Conservation (phyloP, 208 protist genomes). For the Endotrypanum monterogeii region DNA sequence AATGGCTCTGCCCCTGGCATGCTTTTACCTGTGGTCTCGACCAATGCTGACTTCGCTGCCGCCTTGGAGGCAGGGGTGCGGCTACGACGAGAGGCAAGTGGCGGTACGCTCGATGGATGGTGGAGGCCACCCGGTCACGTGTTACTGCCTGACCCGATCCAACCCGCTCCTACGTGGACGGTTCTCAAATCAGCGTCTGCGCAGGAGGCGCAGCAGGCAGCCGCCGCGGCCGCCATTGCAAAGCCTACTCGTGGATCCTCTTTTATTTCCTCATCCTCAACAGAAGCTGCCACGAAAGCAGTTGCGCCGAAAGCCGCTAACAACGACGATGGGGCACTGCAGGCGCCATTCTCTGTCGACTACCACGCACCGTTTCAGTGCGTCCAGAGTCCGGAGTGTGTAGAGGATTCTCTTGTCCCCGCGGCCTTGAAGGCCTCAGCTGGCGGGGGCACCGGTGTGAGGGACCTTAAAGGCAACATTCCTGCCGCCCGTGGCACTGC, state of each 20-base stretch:
- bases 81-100: conserved; percentile 3
- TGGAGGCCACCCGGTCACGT: conserved; percentile 33
- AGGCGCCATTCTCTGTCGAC: conserved; percentile 14
- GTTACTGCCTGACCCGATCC: conserved; percentile 26
- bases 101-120: conserved; percentile 25
- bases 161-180: conserved; percentile 9
- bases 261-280: not conserved
- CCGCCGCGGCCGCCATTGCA: conserved; percentile 3
- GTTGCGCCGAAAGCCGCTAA: not conserved
- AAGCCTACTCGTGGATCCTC: not conserved
- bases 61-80: conserved; percentile 7
- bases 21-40: not conserved
- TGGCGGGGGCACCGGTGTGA: not conserved
- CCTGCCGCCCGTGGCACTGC: not conserved
- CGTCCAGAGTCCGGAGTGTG: conserved; percentile 26
- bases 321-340: not conserved
- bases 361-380: conserved; percentile 44
- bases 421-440: conserved; percentile 13
- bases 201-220: conserved; percentile 20
- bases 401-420: conserved; percentile 15
- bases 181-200: conserved; percentile 11
- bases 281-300: not conserved
- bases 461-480: not conserved
- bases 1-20: not conserved
- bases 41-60: not conserved